Conservation (phyloP, 1,284 basidiomycete genomes). For the Austroboletus novae-zelandiae region DNA sequence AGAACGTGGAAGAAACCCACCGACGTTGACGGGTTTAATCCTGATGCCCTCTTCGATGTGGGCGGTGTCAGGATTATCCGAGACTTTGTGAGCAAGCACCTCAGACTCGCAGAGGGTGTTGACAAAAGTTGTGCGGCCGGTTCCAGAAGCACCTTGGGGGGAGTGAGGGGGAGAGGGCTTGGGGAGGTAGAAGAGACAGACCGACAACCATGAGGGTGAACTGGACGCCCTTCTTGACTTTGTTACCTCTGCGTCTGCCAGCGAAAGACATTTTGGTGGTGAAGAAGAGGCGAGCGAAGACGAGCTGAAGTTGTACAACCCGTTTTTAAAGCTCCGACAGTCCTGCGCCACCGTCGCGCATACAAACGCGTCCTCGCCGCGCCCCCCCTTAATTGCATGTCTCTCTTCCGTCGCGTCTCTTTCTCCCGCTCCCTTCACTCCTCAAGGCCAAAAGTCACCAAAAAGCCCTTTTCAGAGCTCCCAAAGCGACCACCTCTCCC, state of each 20-base stretch:
- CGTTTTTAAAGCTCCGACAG: slow-evolving; percentile 40
- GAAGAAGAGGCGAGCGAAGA: slow-evolving; percentile 21
- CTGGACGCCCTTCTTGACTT: slow-evolving; percentile 96
- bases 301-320: slow-evolving; percentile 32
- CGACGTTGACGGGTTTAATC: slow-evolving; percentile 95
- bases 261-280: slow-evolving; percentile 71
- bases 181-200: slow-evolving; percentile 38
- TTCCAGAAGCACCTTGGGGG: slow-evolving; percentile 84
- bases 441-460: slow-evolving; percentile 35
- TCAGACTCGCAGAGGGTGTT: slow-evolving; percentile 97
- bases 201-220: slow-evolving; percentile 96
- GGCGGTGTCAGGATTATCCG: slow-evolving; percentile 84
- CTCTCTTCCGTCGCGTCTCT: slow-evolving; percentile 18
- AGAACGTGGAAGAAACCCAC: slow-evolving; percentile 47
- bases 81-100: slow-evolving; percentile 82
- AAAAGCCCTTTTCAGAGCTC: slow-evolving; percentile 55
- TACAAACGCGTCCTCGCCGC: slow-evolving; percentile 10
- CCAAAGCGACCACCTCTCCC: slow-evolving; percentile 38
- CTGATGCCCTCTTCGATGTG: slow-evolving; percentile 93
- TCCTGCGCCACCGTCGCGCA: slow-evolving; percentile 35
- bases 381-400: slow-evolving; percentile 14
- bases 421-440: slow-evolving; percentile 10
- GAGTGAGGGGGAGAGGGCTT: slow-evolving; percentile 8
- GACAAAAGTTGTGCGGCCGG: slow-evolving; percentile 95
- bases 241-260: slow-evolving; percentile 86